A percentile compares a stretch with the other conserved stretches of the same genome.
Conservation (phyloP, 2,329 filamentous ascomycete genomes). For the Diplodia intermedia region DNA sequence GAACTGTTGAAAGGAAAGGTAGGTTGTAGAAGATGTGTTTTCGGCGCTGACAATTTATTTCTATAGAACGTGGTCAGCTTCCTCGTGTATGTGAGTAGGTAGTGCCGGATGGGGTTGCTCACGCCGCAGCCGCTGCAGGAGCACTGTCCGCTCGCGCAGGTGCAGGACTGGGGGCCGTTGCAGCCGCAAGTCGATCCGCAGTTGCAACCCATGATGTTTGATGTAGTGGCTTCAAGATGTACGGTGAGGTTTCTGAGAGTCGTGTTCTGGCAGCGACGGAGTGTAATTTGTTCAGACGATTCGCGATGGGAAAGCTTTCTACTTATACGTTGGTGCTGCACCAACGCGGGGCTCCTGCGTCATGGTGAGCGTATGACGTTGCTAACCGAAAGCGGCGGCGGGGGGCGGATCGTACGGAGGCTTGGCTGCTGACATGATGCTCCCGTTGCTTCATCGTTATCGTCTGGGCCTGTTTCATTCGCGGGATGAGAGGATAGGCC, state of each 20-base stretch:
- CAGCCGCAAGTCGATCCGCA: slow-evolving; percentile 21
- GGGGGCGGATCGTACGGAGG: too few relatives aligned
- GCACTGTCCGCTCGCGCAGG: slow-evolving; percentile 12
- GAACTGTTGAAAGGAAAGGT: too few relatives aligned
- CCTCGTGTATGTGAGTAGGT: too few relatives aligned
- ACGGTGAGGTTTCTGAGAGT: too few relatives aligned
- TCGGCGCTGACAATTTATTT: background rate
- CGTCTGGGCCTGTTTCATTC: background rate
- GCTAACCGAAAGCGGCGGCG: slow-evolving; percentile 1
- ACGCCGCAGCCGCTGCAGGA: slow-evolving; percentile 25
- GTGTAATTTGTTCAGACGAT: too few relatives aligned
- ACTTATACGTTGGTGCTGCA: background rate
- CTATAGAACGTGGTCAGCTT: background rate
- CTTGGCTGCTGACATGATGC: background rate
- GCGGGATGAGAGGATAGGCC: background rate
- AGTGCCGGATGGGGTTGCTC: background rate
- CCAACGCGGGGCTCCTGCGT: background rate
- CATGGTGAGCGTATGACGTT: slow-evolving; percentile 15
- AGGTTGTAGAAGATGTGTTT: too few relatives aligned
- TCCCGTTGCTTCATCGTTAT: background rate
- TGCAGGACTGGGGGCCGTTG: slow-evolving; percentile 12
- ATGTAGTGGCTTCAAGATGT: background rate
- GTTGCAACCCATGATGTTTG: slow-evolving; percentile 21
- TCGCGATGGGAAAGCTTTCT: background rate
- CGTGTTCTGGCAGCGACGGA: too few relatives aligned